Evolutionary conservation across 129 eudicot species (phyloP).

Genomic region (Escallonia rubra): DNA sequence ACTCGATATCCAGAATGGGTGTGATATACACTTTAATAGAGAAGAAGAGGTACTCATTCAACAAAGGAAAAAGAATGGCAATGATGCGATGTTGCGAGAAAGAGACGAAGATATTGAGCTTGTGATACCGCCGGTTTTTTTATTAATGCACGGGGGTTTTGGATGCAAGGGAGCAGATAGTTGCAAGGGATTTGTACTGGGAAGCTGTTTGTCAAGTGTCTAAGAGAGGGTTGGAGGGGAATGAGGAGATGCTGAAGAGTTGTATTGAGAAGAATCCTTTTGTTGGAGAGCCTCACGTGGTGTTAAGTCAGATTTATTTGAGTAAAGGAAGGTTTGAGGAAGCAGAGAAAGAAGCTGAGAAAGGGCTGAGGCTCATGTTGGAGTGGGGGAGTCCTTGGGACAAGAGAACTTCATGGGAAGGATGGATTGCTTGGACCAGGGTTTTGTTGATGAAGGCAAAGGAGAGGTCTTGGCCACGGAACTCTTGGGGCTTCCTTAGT

Average conservation of each 20-base stretch:
- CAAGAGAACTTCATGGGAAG: constrained; percentile 93
- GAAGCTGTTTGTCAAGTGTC: constrained; percentile 56
- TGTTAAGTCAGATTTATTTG: constrained; percentile 69
- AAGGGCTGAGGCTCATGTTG: constrained; percentile 58
- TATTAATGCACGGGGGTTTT: constrained; percentile 53
- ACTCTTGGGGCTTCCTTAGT: constrained; percentile 75
- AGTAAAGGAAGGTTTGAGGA: constrained; percentile 70
- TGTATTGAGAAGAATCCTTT: constrained; percentile 70
- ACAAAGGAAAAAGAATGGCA: constrained; percentile 11
- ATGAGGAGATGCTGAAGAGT: constrained; percentile 40
- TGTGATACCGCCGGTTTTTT: constrained; percentile 71
- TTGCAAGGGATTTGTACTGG: constrained; percentile 80
- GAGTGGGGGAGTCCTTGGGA: constrained; percentile 99
- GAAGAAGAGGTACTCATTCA: constrained; percentile 56
- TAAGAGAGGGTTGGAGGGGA: constrained; percentile 39
- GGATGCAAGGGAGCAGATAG: constrained; percentile 57
- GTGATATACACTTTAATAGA: constrained; percentile 62
- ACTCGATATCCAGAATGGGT: constrained; percentile 74
- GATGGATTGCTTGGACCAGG: constrained; percentile 89
- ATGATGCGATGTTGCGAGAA: not conserved
- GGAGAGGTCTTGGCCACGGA: constrained; percentile 79
- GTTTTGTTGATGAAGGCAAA: constrained; percentile 79
- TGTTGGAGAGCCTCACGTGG: constrained; percentile 74
- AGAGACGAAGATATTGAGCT: constrained; percentile 69
- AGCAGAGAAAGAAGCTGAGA: constrained; percentile 60